phyloP scores from a whole-genome alignment of 2,329 filamentous ascomycete species.

The Penicillium sp. region DNA sequence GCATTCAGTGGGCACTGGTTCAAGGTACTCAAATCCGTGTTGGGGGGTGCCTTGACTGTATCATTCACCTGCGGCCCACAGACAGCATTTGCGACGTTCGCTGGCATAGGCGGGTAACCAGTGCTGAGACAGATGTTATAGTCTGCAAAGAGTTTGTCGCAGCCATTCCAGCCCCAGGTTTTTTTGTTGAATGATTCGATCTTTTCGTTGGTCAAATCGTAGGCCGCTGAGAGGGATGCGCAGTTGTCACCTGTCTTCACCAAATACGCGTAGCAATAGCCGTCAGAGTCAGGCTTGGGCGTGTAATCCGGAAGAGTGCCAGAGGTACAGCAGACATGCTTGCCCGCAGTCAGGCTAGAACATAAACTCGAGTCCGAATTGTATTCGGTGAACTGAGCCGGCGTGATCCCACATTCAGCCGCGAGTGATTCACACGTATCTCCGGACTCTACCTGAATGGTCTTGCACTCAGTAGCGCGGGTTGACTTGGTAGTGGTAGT shows the following conservation, averaged over 20 bases:
- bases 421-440: neutral
- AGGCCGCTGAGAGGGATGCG: neutral
- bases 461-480: neutral
- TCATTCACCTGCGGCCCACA: constrained; percentile 2
- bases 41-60: neutral
- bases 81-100: neutral
- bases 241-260: neutral
- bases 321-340: constrained; percentile 39
- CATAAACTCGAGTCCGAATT: constrained; percentile 34
- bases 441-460: neutral
- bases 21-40: neutral
- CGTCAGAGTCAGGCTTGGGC: constrained; percentile 28
- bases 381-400: constrained; percentile 39
- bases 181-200: constrained; percentile 6
- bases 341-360: constrained; percentile 30
- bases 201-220: neutral
- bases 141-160: neutral
- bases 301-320: constrained; percentile 38
- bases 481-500: neutral
- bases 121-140: neutral
- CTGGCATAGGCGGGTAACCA: neutral
- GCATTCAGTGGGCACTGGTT: too few relatives aligned
- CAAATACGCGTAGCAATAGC: neutral
- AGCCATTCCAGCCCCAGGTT: constrained; percentile 10
- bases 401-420: constrained; percentile 31